phyloP scores from a whole-genome alignment of 441 rosid species.

The Euphorbia celastroides region DNA sequence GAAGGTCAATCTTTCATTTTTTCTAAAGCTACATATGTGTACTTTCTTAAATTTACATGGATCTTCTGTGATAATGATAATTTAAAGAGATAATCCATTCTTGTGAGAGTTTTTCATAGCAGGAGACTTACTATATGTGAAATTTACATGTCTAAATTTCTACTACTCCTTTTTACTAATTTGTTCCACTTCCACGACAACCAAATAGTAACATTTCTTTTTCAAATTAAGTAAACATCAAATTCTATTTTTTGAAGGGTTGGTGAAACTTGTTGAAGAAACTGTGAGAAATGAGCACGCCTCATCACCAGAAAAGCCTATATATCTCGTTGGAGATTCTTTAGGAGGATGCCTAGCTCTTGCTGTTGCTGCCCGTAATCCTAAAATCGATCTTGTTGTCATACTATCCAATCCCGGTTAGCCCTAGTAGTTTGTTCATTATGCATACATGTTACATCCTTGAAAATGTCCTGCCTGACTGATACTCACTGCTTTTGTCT shows the following conservation, averaged over 20 bases:
- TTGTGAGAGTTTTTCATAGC: no score
- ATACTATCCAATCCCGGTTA: conserved; percentile 75
- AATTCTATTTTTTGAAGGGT: conserved; percentile 27
- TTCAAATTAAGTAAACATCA: neutral
- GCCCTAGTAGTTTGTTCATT: conserved; percentile 8
- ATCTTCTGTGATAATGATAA: no score
- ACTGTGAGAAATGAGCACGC: conserved; percentile 47
- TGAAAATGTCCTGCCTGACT: neutral
- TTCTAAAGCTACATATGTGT: no score
- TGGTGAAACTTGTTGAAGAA: conserved; percentile 55
- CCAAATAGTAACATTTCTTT: no score
- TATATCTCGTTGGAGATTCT: conserved; percentile 74
- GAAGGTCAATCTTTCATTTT: no score
- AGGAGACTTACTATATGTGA: no score
- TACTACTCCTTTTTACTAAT: no score
- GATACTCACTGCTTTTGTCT: conserved; percentile 15
- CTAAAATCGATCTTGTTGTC: conserved; percentile 52
- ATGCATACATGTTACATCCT: conserved; percentile 7
- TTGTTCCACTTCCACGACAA: no score
- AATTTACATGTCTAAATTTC: no score
- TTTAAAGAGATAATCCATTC: no score
- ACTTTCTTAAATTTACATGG: no score
- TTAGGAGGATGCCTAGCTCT: conserved; percentile 83
- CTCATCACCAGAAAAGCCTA: conserved; percentile 55
- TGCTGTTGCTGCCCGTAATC: no score